Base-by-base conservation (phyloP, 768 basidiomycete genomes). In the Russula sp. region DNA sequence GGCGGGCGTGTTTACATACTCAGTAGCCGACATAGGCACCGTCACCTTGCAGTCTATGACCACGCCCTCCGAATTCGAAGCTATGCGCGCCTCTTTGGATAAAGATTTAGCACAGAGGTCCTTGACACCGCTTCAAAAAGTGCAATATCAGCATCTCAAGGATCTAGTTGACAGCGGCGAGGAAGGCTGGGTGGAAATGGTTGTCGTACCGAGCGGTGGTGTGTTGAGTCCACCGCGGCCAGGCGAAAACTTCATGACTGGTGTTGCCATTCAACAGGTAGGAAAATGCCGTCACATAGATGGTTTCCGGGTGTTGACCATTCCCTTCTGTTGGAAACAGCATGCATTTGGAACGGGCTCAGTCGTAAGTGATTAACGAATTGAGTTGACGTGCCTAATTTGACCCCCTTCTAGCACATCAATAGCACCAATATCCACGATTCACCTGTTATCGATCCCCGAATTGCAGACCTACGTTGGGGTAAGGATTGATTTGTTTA, bases 221-320 rank as follows among this genome's bases (percentile, higher is more conserved):
- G 59, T 67, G 36, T 44, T 61, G 9, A 58, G 66, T 26, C n/a
- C 64, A 3, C 56, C 66, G 32, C 40, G 16, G 26, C 46, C 59
- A 22, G 66, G 66, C 24, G 51, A 53, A 42, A 61, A 57, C 49
- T 65, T 61, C 20, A 24, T 65, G 59, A 67, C 66, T 26, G 66
- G n/a, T 10, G 64, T 67, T n/a, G 66, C 64, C 22, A 65, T 67
- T 34, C 66, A 67, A 49, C 59, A 66, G 54, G 64, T 66, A 34
- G 28, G 64, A 11, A 24, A 46, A 11, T 14, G 52, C 59, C n/a
- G 20, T 42, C 58, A 30, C 8, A 40, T 22, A 14, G 5, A 14
- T 38, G 6, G 44, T 14, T 36, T 13, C 13, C 14, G 30, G 5
- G 11, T 10, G 11, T 22, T 65, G 56, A 61, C 40, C 24, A 2